These are phyloP conservation scores for Aphanomyces astaci DNA, from an alignment of 352 stramenopile genomes.

Conservation along the genomic window DNA sequence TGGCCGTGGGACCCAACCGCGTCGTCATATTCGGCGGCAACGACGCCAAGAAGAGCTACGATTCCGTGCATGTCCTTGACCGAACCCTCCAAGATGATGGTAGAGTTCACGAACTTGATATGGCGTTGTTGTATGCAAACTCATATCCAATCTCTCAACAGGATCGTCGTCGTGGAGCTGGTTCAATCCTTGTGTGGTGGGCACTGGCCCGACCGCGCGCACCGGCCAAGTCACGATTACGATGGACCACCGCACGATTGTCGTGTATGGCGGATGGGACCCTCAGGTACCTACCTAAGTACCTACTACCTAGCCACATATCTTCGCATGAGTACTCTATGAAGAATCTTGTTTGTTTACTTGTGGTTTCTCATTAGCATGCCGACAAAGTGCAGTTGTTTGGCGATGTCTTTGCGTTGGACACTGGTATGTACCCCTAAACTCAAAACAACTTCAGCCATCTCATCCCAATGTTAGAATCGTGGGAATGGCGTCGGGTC, in stretches of 20 bases:
- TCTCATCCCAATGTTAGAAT: not conserved
- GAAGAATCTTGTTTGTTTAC: too few relatives aligned
- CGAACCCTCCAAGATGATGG: constrained; percentile 28
- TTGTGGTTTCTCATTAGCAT: too few relatives aligned
- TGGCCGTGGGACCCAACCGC: constrained; percentile 45
- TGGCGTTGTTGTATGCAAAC: too few relatives aligned
- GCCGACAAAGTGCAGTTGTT: constrained; percentile 63
- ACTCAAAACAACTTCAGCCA: too few relatives aligned
- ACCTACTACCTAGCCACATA: too few relatives aligned
- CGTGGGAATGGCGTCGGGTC: constrained; percentile 76
- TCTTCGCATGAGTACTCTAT: too few relatives aligned
- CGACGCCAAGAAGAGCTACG: constrained; percentile 86
- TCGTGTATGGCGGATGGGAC: constrained; percentile 92
- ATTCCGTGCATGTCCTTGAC: constrained; percentile 87
- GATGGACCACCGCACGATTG: constrained; percentile 75
- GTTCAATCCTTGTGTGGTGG: constrained; percentile 77
- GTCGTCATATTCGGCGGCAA: constrained; percentile 93
- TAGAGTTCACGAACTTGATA: too few relatives aligned
- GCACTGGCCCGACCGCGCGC: constrained; percentile 56
- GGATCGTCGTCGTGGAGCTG: constrained; percentile 85
- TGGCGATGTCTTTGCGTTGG: constrained; percentile 82
- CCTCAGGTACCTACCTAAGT: constrained; percentile 78
- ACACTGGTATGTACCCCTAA: constrained; percentile 69
- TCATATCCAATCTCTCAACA: too few relatives aligned
- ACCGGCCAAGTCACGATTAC: constrained; percentile 88